These are phyloP conservation scores for Stylosanthes scabra DNA, from an alignment of 331 rosid genomes.

Conservation along the genomic window DNA sequence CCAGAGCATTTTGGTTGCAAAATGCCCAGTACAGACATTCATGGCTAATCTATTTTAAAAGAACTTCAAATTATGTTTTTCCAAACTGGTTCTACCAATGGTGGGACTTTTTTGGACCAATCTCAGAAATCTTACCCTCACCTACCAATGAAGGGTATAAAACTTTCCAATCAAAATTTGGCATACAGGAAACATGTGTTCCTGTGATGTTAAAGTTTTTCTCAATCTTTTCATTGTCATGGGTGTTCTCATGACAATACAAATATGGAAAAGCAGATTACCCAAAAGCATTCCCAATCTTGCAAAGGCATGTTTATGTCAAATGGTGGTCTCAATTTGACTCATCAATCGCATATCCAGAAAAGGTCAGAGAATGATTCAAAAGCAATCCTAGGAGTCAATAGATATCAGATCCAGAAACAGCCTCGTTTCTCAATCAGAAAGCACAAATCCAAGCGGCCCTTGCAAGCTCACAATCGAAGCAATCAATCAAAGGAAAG, in stretches of 20 bases:
- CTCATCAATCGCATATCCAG: background rate
- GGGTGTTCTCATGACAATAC: background rate
- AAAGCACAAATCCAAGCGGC: too few species aligned
- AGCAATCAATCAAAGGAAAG: too few species aligned
- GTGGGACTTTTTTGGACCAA: background rate
- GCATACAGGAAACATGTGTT: too few species aligned
- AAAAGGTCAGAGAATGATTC: background rate
- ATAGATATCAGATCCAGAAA: background rate
- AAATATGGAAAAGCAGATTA: too few species aligned
- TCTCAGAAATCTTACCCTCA: too few species aligned
- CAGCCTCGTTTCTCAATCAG: background rate
- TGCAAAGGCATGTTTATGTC: background rate
- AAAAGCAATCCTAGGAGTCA: background rate
- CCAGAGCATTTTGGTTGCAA: too few species aligned
- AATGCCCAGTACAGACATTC: background rate
- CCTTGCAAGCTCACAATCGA: too few species aligned
- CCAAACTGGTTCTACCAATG: background rate
- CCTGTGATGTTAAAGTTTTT: too few species aligned
- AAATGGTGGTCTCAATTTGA: background rate
- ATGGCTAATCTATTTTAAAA: background rate
- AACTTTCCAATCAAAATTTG: too few species aligned
- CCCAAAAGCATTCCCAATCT: background rate
- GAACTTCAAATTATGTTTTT: background rate
- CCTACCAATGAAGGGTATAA: background rate
- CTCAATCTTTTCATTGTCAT: background rate